Conservation (phyloP, 1,139 yeast genomes). For the Taphrina sp. region DNA sequence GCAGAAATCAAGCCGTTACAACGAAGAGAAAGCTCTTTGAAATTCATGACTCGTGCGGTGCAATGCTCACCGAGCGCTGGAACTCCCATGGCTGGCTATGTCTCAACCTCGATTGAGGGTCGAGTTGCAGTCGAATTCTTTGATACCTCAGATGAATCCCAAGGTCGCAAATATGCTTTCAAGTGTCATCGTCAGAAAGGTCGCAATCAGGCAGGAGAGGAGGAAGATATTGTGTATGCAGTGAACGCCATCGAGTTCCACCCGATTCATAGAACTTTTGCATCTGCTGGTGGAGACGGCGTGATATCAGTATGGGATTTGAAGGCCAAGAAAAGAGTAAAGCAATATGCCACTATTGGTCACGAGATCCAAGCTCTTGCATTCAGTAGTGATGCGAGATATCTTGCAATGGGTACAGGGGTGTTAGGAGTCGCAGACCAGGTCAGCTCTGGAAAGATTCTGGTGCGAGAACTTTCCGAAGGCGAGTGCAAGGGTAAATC, state of each 20-base stretch:
- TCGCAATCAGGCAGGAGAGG: constrained; percentile 43
- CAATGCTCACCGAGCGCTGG: constrained; percentile 47
- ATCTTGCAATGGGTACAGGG: constrained; percentile 54
- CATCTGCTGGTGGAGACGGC: constrained; percentile 81
- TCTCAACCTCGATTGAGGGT: constrained; percentile 81
- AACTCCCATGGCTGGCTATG: constrained; percentile 64
- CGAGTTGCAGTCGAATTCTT: constrained; percentile 78
- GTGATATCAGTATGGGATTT: constrained; percentile 76
- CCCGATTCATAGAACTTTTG: constrained; percentile 52
- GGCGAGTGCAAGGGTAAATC: constrained; percentile 25
- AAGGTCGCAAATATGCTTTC: constrained; percentile 67
- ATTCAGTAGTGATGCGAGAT: constrained; percentile 43
- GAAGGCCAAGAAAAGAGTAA: constrained; percentile 58
- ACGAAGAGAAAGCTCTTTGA: constrained; percentile 66
- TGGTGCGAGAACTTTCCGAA: constrained; percentile 16
- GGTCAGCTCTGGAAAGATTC: constrained; percentile 10
- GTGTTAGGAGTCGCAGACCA: constrained; percentile 14
- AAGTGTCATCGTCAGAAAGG: constrained; percentile 67
- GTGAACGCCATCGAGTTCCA: constrained; percentile 67
- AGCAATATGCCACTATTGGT: constrained; percentile 57
- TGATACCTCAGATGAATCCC: constrained; percentile 53
- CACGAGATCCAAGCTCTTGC: constrained; percentile 55
- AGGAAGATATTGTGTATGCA: constrained; percentile 67
- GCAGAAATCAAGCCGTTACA: constrained; percentile 54
- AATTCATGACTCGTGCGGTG: constrained; percentile 65